These are phyloP conservation scores for Protomyces arabidopsidicola DNA, from an alignment of 1,139 yeast species.

Conservation along the genomic window DNA sequence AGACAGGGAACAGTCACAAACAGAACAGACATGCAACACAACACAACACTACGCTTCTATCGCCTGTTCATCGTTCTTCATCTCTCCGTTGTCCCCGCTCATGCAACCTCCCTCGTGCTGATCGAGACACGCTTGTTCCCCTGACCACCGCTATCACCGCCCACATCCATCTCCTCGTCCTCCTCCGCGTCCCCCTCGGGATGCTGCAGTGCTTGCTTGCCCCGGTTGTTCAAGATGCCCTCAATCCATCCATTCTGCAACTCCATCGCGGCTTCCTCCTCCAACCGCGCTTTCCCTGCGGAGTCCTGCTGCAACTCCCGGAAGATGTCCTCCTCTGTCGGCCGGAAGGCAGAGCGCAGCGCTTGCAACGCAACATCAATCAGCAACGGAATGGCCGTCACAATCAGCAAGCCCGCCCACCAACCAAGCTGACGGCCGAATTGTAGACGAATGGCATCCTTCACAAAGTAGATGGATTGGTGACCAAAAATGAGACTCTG, in stretches of 20 bases:
- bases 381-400: slow-evolving; percentile 51
- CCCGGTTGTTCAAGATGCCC: slow-evolving; percentile 7
- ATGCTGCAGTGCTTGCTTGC: neutral
- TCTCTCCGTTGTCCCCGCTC: neutral
- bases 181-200: neutral
- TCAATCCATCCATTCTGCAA: slow-evolving; percentile 69
- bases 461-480: slow-evolving; percentile 65
- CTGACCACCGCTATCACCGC: neutral
- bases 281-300: slow-evolving; percentile 63
- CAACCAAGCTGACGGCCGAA: slow-evolving; percentile 78
- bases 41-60: too few relatives aligned
- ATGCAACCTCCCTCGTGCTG: neutral
- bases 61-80: neutral
- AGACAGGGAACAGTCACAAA: too few relatives aligned
- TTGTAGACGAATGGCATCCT: slow-evolving; percentile 57
- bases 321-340: slow-evolving; percentile 75
- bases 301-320: slow-evolving; percentile 69
- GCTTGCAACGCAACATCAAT: slow-evolving; percentile 64
- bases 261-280: slow-evolving; percentile 65
- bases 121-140: neutral
- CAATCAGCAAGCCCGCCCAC: slow-evolving; percentile 71
- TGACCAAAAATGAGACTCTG: slow-evolving; percentile 63
- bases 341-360: slow-evolving; percentile 52
- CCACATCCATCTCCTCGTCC: neutral
- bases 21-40: too few relatives aligned